Evolutionary conservation across 176 grass and related monocot genomes (phyloP).

Genomic region (Thalia dealbata): DNA sequence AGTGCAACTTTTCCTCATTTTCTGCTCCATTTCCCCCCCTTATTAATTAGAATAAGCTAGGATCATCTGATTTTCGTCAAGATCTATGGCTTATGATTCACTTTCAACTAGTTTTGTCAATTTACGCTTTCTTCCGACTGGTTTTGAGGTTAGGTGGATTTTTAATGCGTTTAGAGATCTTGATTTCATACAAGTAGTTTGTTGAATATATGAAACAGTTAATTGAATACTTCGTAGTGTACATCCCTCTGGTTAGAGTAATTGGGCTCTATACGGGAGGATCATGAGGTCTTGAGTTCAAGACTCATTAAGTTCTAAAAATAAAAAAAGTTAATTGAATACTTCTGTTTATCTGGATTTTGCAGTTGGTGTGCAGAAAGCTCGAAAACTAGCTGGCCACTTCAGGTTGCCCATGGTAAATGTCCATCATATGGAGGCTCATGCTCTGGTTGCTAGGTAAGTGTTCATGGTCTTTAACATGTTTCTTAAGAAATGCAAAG

Average conservation of each 20-base stretch:
- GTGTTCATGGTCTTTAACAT: background rate
- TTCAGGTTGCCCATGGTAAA: slow-evolving; percentile 72
- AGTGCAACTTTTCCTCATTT: too few relatives aligned
- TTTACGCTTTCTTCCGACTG: too few relatives aligned
- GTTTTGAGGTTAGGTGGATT: background rate
- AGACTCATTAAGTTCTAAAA: too few relatives aligned
- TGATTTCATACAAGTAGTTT: background rate
- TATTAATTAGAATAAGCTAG: too few relatives aligned
- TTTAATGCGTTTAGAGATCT: background rate
- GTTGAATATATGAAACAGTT: background rate
- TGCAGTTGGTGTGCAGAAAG: slow-evolving; percentile 72
- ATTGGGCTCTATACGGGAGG: too few relatives aligned
- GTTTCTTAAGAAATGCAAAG: background rate
- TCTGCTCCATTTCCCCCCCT: too few relatives aligned
- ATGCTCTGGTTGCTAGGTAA: slow-evolving; percentile 94
- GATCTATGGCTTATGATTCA: too few relatives aligned
- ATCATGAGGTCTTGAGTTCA: too few relatives aligned
- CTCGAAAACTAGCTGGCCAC: slow-evolving; percentile 56
- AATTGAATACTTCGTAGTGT: background rate
- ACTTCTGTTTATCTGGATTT: background rate
- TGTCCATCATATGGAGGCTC: slow-evolving; percentile 95
- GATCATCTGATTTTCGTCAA: too few relatives aligned
- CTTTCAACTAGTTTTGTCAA: too few relatives aligned
- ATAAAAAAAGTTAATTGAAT: background rate
- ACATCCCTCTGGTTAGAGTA: too few relatives aligned